A percentile compares a stretch with the other conserved stretches of the same genome.
Conservation (phyloP, 2,329 filamentous ascomycete species). For the Fusarium staphyleae region DNA sequence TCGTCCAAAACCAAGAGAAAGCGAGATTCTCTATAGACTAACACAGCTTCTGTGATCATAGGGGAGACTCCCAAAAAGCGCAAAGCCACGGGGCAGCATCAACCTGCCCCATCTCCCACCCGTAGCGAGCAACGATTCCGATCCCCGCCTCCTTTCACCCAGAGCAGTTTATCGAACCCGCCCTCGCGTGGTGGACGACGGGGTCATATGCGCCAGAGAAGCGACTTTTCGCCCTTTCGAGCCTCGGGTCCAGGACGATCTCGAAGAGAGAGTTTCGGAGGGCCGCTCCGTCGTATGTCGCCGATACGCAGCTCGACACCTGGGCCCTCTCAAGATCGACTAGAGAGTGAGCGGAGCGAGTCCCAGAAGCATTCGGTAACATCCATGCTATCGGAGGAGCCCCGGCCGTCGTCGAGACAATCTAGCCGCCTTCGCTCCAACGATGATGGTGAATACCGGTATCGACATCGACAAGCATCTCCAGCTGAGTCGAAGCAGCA, state of each 20-base stretch:
- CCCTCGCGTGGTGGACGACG: slow-evolving; percentile 37
- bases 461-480: slow-evolving; percentile 20
- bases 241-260: slow-evolving; percentile 35
- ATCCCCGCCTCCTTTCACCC: slow-evolving; percentile 45
- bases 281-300: slow-evolving; percentile 36
- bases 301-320: slow-evolving; percentile 38
- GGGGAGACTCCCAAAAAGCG: slow-evolving; percentile 84
- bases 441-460: slow-evolving; percentile 20
- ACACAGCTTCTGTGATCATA: slow-evolving; percentile 55
- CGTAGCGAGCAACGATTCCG: slow-evolving; percentile 43
- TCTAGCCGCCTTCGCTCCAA: slow-evolving; percentile 12
- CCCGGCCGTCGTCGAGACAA: slow-evolving; percentile 22
- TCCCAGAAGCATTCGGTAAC: slow-evolving; percentile 46
- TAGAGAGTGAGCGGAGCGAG: slow-evolving; percentile 40
- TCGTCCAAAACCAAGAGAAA: slow-evolving; percentile 66
- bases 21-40: slow-evolving; percentile 52
- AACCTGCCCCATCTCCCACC: slow-evolving; percentile 38
- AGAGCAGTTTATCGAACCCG: slow-evolving; percentile 39
- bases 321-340: slow-evolving; percentile 34
- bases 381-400: slow-evolving; percentile 43
- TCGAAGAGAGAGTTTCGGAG: slow-evolving; percentile 40
- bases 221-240: slow-evolving; percentile 49
- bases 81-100: slow-evolving; percentile 67
- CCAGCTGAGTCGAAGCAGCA: slow-evolving; percentile 25
- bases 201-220: slow-evolving; percentile 48